phyloP scores from a whole-genome alignment of 2,329 filamentous ascomycete genomes.

The Aureobasidium sp. region DNA sequence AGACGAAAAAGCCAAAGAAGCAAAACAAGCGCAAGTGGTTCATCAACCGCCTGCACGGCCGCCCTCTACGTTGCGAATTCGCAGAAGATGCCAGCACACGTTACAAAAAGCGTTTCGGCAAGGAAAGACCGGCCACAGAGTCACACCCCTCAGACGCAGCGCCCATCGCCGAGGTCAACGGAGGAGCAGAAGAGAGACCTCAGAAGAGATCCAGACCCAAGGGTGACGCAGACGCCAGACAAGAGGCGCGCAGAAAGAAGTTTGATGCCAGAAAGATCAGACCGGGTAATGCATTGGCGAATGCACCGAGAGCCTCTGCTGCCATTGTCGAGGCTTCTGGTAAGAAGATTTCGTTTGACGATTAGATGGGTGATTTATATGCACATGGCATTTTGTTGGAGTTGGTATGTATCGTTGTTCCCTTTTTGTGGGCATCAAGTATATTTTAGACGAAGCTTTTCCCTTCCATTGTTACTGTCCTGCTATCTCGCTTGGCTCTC shows the following conservation, averaged over 20 bases:
- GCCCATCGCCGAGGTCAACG: slow-evolving; percentile 22
- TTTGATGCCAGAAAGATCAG: slow-evolving; percentile 39
- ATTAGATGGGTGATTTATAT: background rate
- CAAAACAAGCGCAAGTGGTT: slow-evolving; percentile 59
- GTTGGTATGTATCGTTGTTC: background rate
- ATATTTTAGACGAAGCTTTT: background rate
- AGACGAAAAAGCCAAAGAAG: slow-evolving; percentile 34
- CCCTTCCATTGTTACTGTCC: background rate
- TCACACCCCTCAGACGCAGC: slow-evolving; percentile 18
- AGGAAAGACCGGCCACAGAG: slow-evolving; percentile 36
- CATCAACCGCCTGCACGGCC: slow-evolving; percentile 75
- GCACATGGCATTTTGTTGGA: background rate
- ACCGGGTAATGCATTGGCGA: slow-evolving; percentile 38
- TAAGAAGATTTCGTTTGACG: slow-evolving; percentile 75
- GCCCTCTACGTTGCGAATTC: slow-evolving; percentile 80
- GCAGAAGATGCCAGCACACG: slow-evolving; percentile 83
- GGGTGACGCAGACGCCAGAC: slow-evolving; percentile 27
- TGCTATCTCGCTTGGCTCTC: background rate
- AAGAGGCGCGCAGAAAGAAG: slow-evolving; percentile 30
- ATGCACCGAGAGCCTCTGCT: slow-evolving; percentile 61
- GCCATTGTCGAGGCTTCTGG: slow-evolving; percentile 72
- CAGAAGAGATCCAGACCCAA: slow-evolving; percentile 24
- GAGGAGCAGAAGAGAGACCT: slow-evolving; percentile 21
- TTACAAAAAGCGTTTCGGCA: slow-evolving; percentile 91
- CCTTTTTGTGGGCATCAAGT: background rate